These are phyloP conservation scores for Tieghemostelium lacteum DNA, from an alignment of 78 protist species.

Conservation along the genomic window DNA sequence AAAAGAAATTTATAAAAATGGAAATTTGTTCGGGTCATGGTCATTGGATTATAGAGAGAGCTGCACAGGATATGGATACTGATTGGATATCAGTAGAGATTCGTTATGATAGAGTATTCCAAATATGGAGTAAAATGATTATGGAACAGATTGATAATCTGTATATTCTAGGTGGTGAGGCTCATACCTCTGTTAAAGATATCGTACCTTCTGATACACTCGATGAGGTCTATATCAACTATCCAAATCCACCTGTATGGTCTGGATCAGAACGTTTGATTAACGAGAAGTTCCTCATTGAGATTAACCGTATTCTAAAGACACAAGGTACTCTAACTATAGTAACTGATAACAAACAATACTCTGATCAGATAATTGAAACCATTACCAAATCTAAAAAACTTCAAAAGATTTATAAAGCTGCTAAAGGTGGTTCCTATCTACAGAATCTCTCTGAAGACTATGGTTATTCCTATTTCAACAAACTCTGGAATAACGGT, in stretches of 20 bases:
- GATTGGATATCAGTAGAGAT: conserved; percentile 84
- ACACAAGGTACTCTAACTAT: conserved; percentile 70
- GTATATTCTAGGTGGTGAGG: conserved; percentile 77
- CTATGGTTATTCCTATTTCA: conserved; percentile 87
- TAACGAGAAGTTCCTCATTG: conserved; percentile 45
- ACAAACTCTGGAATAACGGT: conserved; percentile 85
- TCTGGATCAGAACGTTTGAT: conserved; percentile 75
- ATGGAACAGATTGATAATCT: conserved; percentile 76
- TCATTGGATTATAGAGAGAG: conserved; percentile 83
- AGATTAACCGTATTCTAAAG: conserved; percentile 75
- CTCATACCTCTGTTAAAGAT: conserved; percentile 29
- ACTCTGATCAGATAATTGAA: conserved; percentile 47
- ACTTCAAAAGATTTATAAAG: conserved; percentile 42
- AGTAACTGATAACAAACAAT: conserved; percentile 80
- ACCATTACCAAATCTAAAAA: conserved; percentile 9
- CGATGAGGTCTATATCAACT: conserved; percentile 81
- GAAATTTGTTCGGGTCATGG: conserved; percentile 86
- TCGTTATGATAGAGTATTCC: conserved; percentile 84
- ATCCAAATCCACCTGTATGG: conserved; percentile 88
- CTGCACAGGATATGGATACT: conserved; percentile 58
- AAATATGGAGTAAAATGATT: conserved; percentile 71
- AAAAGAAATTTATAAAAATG: too few relatives aligned
- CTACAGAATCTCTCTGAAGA: conserved; percentile 62
- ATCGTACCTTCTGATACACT: conserved; percentile 15
- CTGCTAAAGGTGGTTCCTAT: conserved; percentile 67